These are phyloP conservation scores for Tylopilus balloui DNA, from an alignment of 768 basidiomycete genomes.

Conservation along the genomic window DNA sequence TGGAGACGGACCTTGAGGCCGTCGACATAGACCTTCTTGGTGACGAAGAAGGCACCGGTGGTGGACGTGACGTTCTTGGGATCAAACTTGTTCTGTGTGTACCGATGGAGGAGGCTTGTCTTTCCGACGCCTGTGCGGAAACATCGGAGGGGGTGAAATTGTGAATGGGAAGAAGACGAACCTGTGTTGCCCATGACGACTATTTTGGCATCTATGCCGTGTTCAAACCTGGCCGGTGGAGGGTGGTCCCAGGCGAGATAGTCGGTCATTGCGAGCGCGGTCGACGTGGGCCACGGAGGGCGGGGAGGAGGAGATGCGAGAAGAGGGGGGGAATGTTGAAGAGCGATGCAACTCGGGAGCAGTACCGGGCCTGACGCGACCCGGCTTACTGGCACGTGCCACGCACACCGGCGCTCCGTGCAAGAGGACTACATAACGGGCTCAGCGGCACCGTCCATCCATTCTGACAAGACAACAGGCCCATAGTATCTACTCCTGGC, in stretches of 20 bases:
- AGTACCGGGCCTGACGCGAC: constrained; percentile 29
- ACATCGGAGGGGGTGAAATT: constrained; percentile 11
- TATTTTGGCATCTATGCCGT: constrained; percentile 90
- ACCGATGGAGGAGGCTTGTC: constrained; percentile 85
- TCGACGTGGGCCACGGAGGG: constrained; percentile 43
- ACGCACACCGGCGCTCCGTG: constrained; percentile 12
- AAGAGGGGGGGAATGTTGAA: constrained; percentile 16
- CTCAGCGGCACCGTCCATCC: constrained; percentile 33
- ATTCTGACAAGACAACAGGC: constrained; percentile 33
- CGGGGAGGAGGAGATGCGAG: constrained; percentile 34
- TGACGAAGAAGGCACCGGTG: constrained; percentile 90
- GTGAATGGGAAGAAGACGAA: constrained; percentile 26
- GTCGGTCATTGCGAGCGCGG: constrained; percentile 46
- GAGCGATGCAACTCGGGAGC: constrained; percentile 27
- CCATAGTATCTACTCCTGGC: constrained; percentile 52
- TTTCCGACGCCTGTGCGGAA: constrained; percentile 73
- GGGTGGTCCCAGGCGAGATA: constrained; percentile 63
- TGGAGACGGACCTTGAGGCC: constrained; percentile 83
- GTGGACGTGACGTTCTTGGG: constrained; percentile 86
- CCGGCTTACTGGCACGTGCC: constrained; percentile 33
- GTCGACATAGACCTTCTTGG: constrained; percentile 85
- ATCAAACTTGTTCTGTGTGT: constrained; percentile 87
- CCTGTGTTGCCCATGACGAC: constrained; percentile 88
- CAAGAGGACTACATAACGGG: constrained; percentile 28
- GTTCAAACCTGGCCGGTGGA: constrained; percentile 65